Evolutionary conservation across 1,284 basidiomycete species (phyloP).

Genomic region (Chondrostereum purpureum): DNA sequence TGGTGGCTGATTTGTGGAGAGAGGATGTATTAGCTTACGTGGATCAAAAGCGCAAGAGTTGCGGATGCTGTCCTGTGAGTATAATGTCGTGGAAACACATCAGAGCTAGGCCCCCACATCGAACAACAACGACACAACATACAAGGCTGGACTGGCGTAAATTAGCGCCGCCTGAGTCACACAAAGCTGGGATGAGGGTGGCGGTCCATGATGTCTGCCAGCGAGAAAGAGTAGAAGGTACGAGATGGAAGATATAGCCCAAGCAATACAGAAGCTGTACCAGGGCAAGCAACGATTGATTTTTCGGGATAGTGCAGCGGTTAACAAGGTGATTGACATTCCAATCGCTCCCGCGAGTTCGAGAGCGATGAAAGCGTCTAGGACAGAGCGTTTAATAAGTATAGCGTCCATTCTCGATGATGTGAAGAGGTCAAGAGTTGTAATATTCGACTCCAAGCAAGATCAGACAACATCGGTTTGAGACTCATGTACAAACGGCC

Average conservation of each 20-base stretch:
- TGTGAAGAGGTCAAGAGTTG: no score
- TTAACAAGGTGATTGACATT: slow-evolving; percentile 19
- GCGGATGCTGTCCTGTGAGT: slow-evolving; percentile 17
- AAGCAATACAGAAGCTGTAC: slow-evolving; percentile 25
- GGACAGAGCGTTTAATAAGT: not conserved
- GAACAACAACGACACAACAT: no score
- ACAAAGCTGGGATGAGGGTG: slow-evolving; percentile 17
- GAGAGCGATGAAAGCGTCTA: slow-evolving; percentile 19
- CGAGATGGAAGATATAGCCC: slow-evolving; percentile 23
- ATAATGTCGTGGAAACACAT: not conserved
- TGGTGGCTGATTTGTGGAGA: not conserved
- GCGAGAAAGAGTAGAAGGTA: slow-evolving; percentile 22
- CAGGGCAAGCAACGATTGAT: slow-evolving; percentile 24
- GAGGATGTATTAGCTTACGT: slow-evolving; percentile 11
- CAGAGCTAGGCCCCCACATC: no score
- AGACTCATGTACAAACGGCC: no score
- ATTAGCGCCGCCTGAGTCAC: slow-evolving; percentile 20
- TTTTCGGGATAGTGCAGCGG: slow-evolving; percentile 17
- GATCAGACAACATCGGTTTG: no score
- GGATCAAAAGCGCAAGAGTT: slow-evolving; percentile 18
- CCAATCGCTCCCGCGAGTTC: slow-evolving; percentile 21
- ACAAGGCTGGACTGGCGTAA: slow-evolving; percentile 23
- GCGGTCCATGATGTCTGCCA: slow-evolving; percentile 18
- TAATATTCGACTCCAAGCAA: no score
- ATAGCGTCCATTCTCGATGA: not conserved